Conservation (phyloP, 108 stramenopile genomes). For the Aurantiochytrium sp. region DNA sequence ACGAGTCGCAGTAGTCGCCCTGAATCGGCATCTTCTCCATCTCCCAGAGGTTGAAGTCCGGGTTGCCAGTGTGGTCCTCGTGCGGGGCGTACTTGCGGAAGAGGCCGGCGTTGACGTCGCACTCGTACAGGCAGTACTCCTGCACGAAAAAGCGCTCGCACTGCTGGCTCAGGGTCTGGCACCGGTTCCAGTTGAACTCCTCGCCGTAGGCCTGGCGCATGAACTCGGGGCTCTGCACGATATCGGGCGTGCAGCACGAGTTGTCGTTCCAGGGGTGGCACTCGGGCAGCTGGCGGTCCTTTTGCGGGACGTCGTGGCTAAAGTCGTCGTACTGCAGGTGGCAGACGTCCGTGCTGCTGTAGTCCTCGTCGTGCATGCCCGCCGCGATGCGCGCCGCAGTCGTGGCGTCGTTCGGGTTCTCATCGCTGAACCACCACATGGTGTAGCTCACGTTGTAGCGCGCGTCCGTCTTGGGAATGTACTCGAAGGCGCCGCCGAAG, state of each 20-base stretch:
- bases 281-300: not conserved
- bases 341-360: not conserved
- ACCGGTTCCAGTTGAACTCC: constrained; percentile 32
- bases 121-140: constrained; percentile 36
- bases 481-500: constrained; percentile 16
- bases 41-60: constrained; percentile 37
- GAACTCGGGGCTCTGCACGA: not conserved
- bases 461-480: not conserved
- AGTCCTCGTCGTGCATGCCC: not conserved
- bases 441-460: constrained; percentile 7
- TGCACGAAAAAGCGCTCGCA: constrained; percentile 36
- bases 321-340: not conserved
- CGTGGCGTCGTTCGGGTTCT: constrained; percentile 14
- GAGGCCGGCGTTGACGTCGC: not conserved
- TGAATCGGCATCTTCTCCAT: constrained; percentile 42
- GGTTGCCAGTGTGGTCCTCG: not conserved
- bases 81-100: constrained; percentile 24
- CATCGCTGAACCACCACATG: constrained; percentile 8
- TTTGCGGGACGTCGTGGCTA: not conserved
- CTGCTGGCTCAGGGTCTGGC: not conserved
- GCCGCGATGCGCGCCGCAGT: not conserved
- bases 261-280: constrained; percentile 21
- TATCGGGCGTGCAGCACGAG: constrained; percentile 23
- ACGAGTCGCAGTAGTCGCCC: constrained; percentile 41
- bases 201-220: constrained; percentile 30